Conservation (phyloP, 2,329 filamentous ascomycete genomes). For the Fusarium xylarioides region DNA sequence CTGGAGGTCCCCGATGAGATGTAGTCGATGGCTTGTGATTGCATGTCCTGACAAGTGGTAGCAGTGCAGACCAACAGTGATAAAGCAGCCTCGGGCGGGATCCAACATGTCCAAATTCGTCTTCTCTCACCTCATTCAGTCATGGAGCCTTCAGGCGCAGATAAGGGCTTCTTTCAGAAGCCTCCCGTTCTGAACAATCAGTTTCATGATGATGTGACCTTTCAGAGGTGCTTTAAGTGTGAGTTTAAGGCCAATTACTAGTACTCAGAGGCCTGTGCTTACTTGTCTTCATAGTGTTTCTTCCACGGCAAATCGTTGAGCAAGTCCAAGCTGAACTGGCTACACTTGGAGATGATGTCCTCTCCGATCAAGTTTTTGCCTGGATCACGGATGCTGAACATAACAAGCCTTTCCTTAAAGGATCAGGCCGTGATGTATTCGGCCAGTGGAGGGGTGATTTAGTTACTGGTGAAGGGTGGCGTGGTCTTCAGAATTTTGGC, state of each 20-base stretch:
- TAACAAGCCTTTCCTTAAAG: constrained; percentile 68
- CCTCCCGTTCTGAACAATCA: constrained; percentile 63
- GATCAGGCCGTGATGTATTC: constrained; percentile 67
- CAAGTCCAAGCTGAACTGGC: constrained; percentile 56
- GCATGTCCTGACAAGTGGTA: background rate
- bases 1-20: constrained; percentile 15
- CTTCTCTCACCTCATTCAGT: background rate
- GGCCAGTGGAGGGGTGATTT: constrained; percentile 67
- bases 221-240: constrained; percentile 63
- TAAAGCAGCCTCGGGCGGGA: background rate
- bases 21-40: constrained; percentile 35
- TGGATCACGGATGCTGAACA: constrained; percentile 71
- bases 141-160: constrained; percentile 57
- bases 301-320: constrained; percentile 52
- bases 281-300: constrained; percentile 54
- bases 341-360: constrained; percentile 60
- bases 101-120: background rate
- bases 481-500: constrained; percentile 66
- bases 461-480: constrained; percentile 74
- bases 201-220: constrained; percentile 63
- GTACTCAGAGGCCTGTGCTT: background rate
- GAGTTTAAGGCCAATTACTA: constrained; percentile 23
- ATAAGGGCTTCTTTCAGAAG: constrained; percentile 65
- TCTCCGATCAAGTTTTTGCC: constrained; percentile 63
- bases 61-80: background rate